Evolutionary conservation across 2,329 filamentous ascomycete genomes (phyloP).

Genomic region (Aspergillus alliaceus): DNA sequence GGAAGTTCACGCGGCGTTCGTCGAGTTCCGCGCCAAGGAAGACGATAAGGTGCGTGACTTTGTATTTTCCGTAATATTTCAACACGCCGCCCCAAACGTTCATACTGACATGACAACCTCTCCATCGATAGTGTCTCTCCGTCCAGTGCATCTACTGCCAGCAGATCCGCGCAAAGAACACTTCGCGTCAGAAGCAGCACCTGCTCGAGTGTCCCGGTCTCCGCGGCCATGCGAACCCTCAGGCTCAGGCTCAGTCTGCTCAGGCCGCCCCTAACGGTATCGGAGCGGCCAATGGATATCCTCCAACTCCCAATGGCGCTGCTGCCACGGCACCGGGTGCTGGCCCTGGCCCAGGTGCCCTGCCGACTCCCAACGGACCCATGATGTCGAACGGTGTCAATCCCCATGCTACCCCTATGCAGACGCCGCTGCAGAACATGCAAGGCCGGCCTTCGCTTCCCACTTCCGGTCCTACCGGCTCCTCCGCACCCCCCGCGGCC

Average conservation of each 20-base stretch:
- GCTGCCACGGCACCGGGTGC: conserved; percentile 33
- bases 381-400: conserved; percentile 48
- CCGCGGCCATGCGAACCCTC: conserved; percentile 46
- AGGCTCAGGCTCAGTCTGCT: conserved; percentile 40
- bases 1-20: conserved; percentile 54
- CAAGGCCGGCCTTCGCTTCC: conserved; percentile 42
- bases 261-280: conserved; percentile 42
- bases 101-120: conserved; percentile 36
- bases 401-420: conserved; percentile 44
- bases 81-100: conserved; percentile 26
- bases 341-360: conserved; percentile 31
- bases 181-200: conserved; percentile 53
- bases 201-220: conserved; percentile 51
- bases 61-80: conserved; percentile 45
- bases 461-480: conserved; percentile 35
- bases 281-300: conserved; percentile 43
- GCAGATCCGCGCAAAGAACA: conserved; percentile 55
- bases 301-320: conserved; percentile 42
- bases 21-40: conserved; percentile 56
- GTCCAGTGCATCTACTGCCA: conserved; percentile 56
- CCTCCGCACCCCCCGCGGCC: conserved; percentile 30
- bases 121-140: conserved; percentile 46
- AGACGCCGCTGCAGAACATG: conserved; percentile 42
- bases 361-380: conserved; percentile 43
- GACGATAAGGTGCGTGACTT: conserved; percentile 49